Evolutionary conservation across 495 filamentous ascomycete genomes (phyloP).

Genomic region (Aspergillus sclerotioniger): DNA sequence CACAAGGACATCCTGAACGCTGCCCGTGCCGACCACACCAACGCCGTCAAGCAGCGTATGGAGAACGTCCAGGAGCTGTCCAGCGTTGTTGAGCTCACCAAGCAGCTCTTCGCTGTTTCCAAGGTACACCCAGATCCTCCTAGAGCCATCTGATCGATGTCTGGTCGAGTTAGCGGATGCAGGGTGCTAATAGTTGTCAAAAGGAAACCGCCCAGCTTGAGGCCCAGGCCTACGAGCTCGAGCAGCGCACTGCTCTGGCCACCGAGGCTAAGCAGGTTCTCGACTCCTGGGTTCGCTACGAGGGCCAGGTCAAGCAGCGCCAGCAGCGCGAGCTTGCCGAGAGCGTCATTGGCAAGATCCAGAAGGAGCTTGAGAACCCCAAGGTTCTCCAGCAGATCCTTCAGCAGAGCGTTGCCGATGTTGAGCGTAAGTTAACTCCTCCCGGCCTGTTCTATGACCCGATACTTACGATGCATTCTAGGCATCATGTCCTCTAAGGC

Average conservation of each 20-base stretch:
- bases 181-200: constrained; percentile 17
- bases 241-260: constrained; percentile 88
- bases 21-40: constrained; percentile 89
- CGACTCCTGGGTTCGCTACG: constrained; percentile 98
- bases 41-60: constrained; percentile 90
- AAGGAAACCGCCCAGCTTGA: constrained; percentile 97
- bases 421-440: constrained; percentile 76
- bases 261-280: constrained; percentile 91
- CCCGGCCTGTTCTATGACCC: neutral
- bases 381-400: constrained; percentile 93
- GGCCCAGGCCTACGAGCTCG: constrained; percentile 91
- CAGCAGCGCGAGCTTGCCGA: constrained; percentile 96
- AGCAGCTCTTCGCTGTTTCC: constrained; percentile 94
- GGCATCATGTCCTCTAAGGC: constrained; percentile 55
- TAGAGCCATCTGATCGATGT: neutral
- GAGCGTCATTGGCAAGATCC: constrained; percentile 88
- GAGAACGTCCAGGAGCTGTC: constrained; percentile 89
- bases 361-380: constrained; percentile 97
- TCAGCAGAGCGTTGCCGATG: constrained; percentile 88
- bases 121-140: constrained; percentile 60
- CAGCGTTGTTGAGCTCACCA: constrained; percentile 92
- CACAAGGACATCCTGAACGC: constrained; percentile 90
- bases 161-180: neutral
- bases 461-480: constrained; percentile 32
- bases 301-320: constrained; percentile 96